Conservation (phyloP, 805 yeast genomes). For the Yamadazyma endophytica region DNA sequence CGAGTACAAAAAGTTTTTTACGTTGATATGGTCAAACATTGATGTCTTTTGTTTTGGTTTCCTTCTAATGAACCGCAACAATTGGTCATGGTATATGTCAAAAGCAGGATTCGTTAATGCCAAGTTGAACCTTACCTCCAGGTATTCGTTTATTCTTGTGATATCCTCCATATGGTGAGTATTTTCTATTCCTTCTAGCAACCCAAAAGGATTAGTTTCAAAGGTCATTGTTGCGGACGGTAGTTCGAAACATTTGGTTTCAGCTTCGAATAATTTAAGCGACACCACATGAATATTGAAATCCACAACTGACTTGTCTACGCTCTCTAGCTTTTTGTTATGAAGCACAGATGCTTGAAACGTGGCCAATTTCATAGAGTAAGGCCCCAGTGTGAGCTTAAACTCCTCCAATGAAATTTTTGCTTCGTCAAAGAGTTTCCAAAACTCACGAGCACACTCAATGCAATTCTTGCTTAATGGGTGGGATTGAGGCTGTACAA, state of each 20-base stretch:
- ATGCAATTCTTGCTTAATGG: conserved; percentile 8
- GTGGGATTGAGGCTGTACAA: conserved; percentile 3
- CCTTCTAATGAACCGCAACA: conserved; percentile 14
- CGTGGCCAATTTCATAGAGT: conserved; percentile 16
- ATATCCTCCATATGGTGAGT: conserved; percentile 5
- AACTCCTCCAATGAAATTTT: conserved; percentile 23
- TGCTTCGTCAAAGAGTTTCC: conserved; percentile 10
- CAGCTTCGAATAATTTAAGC: conserved; percentile 23
- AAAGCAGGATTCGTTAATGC: conserved; percentile 32
- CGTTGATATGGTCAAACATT: conserved; percentile 9
- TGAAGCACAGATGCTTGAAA: conserved; percentile 14
- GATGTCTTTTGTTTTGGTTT: conserved; percentile 5
- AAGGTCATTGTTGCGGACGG: conserved; percentile 29
- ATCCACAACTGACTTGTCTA: conserved; percentile 6
- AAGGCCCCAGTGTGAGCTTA: conserved; percentile 14
- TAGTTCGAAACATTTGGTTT: conserved; percentile 27
- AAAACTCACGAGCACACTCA: conserved; percentile 5
- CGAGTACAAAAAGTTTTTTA: conserved; percentile 10
- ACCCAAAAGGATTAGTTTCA: conserved; percentile 19
- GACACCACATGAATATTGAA: conserved; percentile 23
- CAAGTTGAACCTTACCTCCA: conserved; percentile 11
- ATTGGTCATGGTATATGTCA: conserved; percentile 36
- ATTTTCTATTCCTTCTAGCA: conserved; percentile 16
- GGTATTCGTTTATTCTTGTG: conserved; percentile 1
- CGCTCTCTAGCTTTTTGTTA: conserved; percentile 9